Percentiles rank a stretch among this genome's conserved stretches.
Evolutionary conservation across 2,329 filamentous ascomycete species (phyloP).

Genomic region (Colletotrichum sp.): DNA sequence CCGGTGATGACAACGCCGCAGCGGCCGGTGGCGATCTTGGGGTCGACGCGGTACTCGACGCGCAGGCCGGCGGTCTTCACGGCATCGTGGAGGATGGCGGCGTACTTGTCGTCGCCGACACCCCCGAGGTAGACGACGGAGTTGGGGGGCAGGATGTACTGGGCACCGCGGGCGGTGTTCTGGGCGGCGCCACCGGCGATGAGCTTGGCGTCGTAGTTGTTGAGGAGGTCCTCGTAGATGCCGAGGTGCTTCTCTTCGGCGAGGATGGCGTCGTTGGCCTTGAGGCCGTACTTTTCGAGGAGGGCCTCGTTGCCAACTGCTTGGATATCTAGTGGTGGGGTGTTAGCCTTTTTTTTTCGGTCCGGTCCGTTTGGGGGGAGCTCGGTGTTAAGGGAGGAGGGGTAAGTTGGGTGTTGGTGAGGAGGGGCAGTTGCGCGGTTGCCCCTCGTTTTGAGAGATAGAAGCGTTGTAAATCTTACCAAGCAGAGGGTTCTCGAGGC

Average conservation of each 20-base stretch:
- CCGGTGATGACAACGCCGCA: conserved; percentile 97
- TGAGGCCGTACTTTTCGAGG: conserved; percentile 90
- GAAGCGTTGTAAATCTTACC: conserved; percentile 57
- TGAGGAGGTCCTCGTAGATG: conserved; percentile 92
- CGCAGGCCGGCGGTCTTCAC: conserved; percentile 87
- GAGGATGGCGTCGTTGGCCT: conserved; percentile 97
- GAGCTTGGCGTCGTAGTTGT: conserved; percentile 90
- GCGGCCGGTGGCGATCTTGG: conserved; percentile 83
- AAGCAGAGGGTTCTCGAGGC: conserved; percentile 96
- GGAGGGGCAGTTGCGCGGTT: not conserved
- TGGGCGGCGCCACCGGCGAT: conserved; percentile 96
- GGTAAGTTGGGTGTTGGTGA: not conserved
- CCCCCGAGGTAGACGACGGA: conserved; percentile 93
- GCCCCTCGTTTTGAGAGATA: not conserved
- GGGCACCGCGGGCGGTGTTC: conserved; percentile 94
- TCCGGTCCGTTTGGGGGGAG: not conserved
- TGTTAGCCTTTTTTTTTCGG: not conserved
- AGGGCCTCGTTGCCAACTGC: conserved; percentile 81
- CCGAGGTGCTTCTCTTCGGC: conserved; percentile 89
- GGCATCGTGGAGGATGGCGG: conserved; percentile 84
- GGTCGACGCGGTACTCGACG: conserved; percentile 93
- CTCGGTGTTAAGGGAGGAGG: conserved; percentile 17
- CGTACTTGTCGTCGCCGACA: conserved; percentile 95
- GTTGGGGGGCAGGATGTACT: conserved; percentile 91
- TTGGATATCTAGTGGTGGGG: conserved; percentile 76